phyloP scores from a whole-genome alignment of 1,139 yeast genomes.

The Pichia kudriavzevii region DNA sequence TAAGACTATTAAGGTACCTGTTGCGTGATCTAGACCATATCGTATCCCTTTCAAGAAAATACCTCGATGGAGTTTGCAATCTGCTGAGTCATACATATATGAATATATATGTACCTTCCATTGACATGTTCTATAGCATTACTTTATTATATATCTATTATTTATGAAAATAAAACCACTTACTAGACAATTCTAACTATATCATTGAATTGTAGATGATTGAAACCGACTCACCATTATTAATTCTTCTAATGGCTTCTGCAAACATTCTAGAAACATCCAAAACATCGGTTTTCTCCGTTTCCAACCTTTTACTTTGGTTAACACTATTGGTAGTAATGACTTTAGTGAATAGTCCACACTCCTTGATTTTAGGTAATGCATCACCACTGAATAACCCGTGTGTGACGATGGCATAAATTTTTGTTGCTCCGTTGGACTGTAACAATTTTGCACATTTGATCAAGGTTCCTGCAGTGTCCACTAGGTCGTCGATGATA shows the following conservation, averaged over 20 bases:
- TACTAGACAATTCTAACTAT: constrained; percentile 28
- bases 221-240: constrained; percentile 93
- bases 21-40: too few species aligned
- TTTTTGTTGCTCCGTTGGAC: constrained; percentile 85
- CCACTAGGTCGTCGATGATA: constrained; percentile 86
- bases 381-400: constrained; percentile 95
- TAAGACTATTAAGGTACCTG: too few species aligned
- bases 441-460: constrained; percentile 86
- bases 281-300: constrained; percentile 64
- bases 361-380: constrained; percentile 55
- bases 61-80: too few species aligned
- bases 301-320: constrained; percentile 53
- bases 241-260: constrained; percentile 91
- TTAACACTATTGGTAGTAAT: constrained; percentile 94
- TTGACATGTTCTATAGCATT: not conserved
- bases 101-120: not conserved
- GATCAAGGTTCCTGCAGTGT: constrained; percentile 86
- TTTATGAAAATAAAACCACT: not conserved
- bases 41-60: too few species aligned
- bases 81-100: too few species aligned
- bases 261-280: constrained; percentile 86
- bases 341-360: constrained; percentile 66
- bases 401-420: constrained; percentile 86
- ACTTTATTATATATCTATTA: not conserved
- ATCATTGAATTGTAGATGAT: constrained; percentile 88